phyloP scores from a whole-genome alignment of 2,329 filamentous ascomycete genomes.

The Colletotrichum tofieldiae region DNA sequence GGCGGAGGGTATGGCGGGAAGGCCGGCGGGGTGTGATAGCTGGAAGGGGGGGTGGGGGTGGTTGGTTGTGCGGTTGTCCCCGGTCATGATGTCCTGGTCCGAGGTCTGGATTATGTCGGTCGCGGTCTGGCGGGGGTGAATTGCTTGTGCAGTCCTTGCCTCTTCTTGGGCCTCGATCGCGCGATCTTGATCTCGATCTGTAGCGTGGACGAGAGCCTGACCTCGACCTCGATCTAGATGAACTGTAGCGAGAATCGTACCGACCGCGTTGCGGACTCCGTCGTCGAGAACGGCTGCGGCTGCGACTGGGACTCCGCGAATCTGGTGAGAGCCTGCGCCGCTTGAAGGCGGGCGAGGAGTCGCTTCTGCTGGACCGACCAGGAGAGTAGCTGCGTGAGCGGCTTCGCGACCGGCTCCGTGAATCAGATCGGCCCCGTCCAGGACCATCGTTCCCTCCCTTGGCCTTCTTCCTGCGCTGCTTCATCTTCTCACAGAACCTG shows the following conservation, averaged over 20 bases:
- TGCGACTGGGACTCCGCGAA: constrained; percentile 52
- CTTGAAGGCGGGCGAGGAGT: constrained; percentile 57
- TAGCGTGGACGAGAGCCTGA: constrained; percentile 31
- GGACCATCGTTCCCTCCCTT: constrained; percentile 45
- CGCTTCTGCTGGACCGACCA: constrained; percentile 51
- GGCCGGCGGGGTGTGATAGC: constrained; percentile 17
- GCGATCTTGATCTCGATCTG: constrained; percentile 43
- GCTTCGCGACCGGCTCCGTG: constrained; percentile 49
- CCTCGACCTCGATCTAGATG: constrained; percentile 49
- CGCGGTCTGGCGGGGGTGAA: constrained; percentile 17
- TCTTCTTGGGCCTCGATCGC: constrained; percentile 43
- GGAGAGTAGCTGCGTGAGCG: constrained; percentile 50
- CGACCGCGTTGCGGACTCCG: constrained; percentile 42
- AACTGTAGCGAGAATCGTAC: constrained; percentile 46
- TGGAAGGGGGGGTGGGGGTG: constrained; percentile 50
- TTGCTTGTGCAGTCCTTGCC: constrained; percentile 17
- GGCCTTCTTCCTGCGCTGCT: constrained; percentile 63
- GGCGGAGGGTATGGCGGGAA: constrained; percentile 44
- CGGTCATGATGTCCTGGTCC: constrained; percentile 5
- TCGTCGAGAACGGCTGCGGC: constrained; percentile 49
- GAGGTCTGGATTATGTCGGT: constrained; percentile 30
- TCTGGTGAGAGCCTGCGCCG: constrained; percentile 55
- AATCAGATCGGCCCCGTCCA: constrained; percentile 54
- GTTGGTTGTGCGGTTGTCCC: constrained; percentile 31
- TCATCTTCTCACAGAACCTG: constrained; percentile 87